Evolutionary conservation across 495 filamentous ascomycete genomes (phyloP).

Genomic region (Lophiostoma macrostomum): DNA sequence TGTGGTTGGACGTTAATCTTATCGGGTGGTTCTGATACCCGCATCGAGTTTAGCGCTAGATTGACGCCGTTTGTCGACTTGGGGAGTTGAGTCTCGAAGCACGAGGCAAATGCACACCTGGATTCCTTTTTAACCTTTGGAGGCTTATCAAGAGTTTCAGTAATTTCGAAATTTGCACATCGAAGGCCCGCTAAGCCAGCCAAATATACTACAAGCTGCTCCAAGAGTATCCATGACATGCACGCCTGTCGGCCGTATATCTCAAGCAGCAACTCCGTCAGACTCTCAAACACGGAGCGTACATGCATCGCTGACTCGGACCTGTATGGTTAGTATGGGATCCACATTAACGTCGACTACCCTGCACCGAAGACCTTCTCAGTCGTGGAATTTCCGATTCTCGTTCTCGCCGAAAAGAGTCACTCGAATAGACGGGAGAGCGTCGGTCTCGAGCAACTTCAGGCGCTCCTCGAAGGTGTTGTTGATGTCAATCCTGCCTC

Average conservation of each 20-base stretch:
- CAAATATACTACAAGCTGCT: constrained; percentile 21
- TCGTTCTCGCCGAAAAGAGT: constrained; percentile 87
- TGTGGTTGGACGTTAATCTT: not conserved
- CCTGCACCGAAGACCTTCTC: constrained; percentile 36
- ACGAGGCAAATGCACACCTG: no score
- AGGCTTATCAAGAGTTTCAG: no score
- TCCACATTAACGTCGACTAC: not conserved
- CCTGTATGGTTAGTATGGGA: no score
- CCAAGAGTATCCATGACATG: not conserved
- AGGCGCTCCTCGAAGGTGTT: constrained; percentile 95
- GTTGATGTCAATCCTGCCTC: constrained; percentile 96
- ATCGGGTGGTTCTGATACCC: constrained; percentile 13
- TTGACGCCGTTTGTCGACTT: not conserved
- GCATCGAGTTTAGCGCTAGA: not conserved
- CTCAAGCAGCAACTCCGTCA: no score
- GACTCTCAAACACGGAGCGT: no score
- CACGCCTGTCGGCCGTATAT: no score
- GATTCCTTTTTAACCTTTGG: no score
- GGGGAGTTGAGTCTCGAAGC: no score
- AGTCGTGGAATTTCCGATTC: constrained; percentile 93
- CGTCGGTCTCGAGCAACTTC: constrained; percentile 75
- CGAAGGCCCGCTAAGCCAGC: constrained; percentile 1
- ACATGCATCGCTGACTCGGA: no score
- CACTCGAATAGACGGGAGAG: constrained; percentile 78
- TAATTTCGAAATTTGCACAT: constrained; percentile 21